These are phyloP conservation scores for Fusarium sterilihyphosum DNA, from an alignment of 2,329 filamentous ascomycete species.

Conservation along the genomic window DNA sequence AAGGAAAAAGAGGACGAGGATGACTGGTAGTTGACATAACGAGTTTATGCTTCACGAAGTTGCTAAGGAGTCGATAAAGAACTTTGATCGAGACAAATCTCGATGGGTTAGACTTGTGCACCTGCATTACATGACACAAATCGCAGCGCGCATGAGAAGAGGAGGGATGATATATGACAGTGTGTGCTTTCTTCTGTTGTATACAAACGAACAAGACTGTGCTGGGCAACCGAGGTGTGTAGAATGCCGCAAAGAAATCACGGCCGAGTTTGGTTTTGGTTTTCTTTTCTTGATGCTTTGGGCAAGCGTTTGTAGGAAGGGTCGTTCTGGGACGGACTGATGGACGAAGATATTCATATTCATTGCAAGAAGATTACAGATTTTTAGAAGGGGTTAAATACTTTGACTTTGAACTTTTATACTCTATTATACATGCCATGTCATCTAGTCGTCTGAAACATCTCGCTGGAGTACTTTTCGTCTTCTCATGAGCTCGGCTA, in stretches of 20 bases:
- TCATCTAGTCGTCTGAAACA: slow-evolving; percentile 44
- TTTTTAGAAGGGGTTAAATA: slow-evolving; percentile 30
- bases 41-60: slow-evolving; percentile 41
- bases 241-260: slow-evolving; percentile 25
- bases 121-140: slow-evolving; percentile 12
- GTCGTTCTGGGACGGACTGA: slow-evolving; percentile 3
- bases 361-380: slow-evolving; percentile 22
- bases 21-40: slow-evolving; percentile 65
- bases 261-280: slow-evolving; percentile 41
- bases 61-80: slow-evolving; percentile 24
- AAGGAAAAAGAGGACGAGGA: slow-evolving; percentile 75
- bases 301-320: slow-evolving; percentile 19
- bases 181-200: slow-evolving; percentile 30
- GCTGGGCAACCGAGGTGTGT: slow-evolving; percentile 40
- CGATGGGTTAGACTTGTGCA: slow-evolving; percentile 15
- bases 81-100: slow-evolving; percentile 25
- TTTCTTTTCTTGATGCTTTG: slow-evolving; percentile 39
- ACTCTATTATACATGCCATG: slow-evolving; percentile 28
- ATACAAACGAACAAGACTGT: slow-evolving; percentile 43
- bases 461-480: slow-evolving; percentile 54
- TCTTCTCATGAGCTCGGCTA: slow-evolving; percentile 72
- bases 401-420: slow-evolving; percentile 19
- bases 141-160: slow-evolving; percentile 28
- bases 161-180: slow-evolving; percentile 14
- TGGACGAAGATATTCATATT: slow-evolving; percentile 21